These are phyloP conservation scores for Leccinellum rugosiceps DNA, from an alignment of 768 basidiomycete genomes.

Conservation along the genomic window DNA sequence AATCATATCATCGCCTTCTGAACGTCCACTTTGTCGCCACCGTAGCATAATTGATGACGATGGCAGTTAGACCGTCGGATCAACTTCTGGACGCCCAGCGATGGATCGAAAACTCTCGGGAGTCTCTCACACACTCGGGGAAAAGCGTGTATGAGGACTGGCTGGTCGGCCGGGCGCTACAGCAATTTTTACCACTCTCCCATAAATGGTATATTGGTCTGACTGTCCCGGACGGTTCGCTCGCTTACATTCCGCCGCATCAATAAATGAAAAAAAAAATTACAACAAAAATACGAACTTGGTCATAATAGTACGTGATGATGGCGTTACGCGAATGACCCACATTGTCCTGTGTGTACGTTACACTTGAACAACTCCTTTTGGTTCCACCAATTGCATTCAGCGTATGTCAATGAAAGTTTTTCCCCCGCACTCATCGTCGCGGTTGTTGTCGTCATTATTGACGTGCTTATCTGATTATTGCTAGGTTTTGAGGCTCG, in stretches of 20 bases:
- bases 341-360: not conserved
- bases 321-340: not conserved
- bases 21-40: not conserved
- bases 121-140: not conserved
- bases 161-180: too few species aligned
- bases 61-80: not conserved
- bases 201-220: not conserved
- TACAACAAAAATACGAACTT: not conserved
- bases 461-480: not conserved
- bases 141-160: too few species aligned
- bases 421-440: not conserved
- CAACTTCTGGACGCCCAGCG: not conserved
- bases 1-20: not conserved
- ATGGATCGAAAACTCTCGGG: not conserved
- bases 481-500: not conserved
- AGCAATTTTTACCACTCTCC: too few species aligned
- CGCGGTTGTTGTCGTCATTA: not conserved
- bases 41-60: not conserved
- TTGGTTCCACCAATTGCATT: not conserved
- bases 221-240: not conserved
- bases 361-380: not conserved
- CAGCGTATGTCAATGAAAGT: not conserved
- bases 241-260: not conserved
- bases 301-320: not conserved
- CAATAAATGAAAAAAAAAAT: not conserved